A percentile compares a stretch with the other conserved stretches of the same genome.
Conservation (phyloP, 805 yeast genomes). For the Kuraishia borneana region DNA sequence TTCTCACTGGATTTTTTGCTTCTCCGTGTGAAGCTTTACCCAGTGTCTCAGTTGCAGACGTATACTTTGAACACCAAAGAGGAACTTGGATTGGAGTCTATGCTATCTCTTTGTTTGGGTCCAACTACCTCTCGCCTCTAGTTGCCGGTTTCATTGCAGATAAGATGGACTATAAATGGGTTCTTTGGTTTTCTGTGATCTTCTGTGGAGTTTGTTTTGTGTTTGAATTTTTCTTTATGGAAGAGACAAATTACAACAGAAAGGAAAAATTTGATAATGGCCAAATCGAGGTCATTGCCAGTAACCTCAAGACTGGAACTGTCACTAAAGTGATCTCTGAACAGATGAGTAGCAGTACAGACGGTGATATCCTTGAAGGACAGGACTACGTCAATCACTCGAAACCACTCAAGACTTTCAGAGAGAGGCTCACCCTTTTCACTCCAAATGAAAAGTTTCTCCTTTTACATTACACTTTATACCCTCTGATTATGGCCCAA, state of each 20-base stretch:
- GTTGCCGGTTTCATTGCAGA: constrained; percentile 46
- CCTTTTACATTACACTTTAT: constrained; percentile 19
- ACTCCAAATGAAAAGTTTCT: constrained; percentile 22
- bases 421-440: constrained; percentile 23
- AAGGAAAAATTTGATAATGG: constrained; percentile 5
- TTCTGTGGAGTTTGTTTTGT: constrained; percentile 29
- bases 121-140: constrained; percentile 47
- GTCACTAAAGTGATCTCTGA: not conserved
- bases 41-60: constrained; percentile 35
- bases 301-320: not conserved
- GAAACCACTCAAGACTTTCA: constrained; percentile 5
- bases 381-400: not conserved
- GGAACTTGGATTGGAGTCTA: constrained; percentile 37
- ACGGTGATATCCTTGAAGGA: not conserved
- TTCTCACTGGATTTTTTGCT: constrained; percentile 19
- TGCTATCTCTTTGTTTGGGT: constrained; percentile 39
- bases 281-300: not conserved
- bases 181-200: constrained; percentile 36
- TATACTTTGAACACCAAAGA: constrained; percentile 40
- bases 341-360: not conserved
- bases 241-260: constrained; percentile 40
- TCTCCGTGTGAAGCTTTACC: constrained; percentile 36
- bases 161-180: constrained; percentile 42
- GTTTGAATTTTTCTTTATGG: constrained; percentile 33
- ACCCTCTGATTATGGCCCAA: constrained; percentile 28